phyloP scores from a whole-genome alignment of 352 stramenopile species.

The Phytophthora lateralis region DNA sequence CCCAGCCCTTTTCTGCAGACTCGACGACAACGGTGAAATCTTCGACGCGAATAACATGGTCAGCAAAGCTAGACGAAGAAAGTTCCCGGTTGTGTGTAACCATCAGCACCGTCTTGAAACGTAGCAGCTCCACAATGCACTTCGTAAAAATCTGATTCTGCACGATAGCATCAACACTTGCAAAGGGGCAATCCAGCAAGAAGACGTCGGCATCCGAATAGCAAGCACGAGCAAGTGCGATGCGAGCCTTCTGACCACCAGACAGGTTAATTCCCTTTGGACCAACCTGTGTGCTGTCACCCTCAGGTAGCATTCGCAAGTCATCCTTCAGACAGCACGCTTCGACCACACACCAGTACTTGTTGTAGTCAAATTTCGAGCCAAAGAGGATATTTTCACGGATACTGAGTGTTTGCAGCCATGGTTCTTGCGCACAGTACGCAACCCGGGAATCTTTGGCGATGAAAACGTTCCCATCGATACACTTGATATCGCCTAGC shows the following conservation, averaged over 20 bases:
- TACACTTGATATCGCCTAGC: constrained; percentile 50
- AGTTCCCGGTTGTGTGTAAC: constrained; percentile 63
- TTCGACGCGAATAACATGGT: constrained; percentile 44
- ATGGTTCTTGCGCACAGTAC: constrained; percentile 93
- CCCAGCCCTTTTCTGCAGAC: constrained; percentile 27
- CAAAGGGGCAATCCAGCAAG: constrained; percentile 56
- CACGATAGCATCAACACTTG: constrained; percentile 61
- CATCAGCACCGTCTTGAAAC: constrained; percentile 57
- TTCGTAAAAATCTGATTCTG: constrained; percentile 66
- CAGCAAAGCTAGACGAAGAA: constrained; percentile 47
- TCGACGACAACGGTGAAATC: constrained; percentile 37
- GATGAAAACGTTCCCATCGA: constrained; percentile 45
- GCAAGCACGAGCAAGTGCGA: constrained; percentile 59
- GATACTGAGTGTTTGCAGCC: constrained; percentile 96
- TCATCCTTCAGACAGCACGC: constrained; percentile 60
- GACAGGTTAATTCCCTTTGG: constrained; percentile 65
- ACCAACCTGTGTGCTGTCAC: constrained; percentile 54
- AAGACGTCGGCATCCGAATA: constrained; percentile 65
- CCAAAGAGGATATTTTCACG: constrained; percentile 98
- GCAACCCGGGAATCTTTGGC: constrained; percentile 44
- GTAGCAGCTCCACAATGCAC: constrained; percentile 56
- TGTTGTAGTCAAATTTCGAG: constrained; percentile 58
- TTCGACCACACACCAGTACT: constrained; percentile 71
- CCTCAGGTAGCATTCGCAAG: constrained; percentile 52
- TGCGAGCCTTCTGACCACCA: constrained; percentile 58